Evolutionary conservation across 306 rosid genomes (phyloP), one percentile per base, ranked within the genome.

Genomic region (Prunus fruticosa): DNA sequence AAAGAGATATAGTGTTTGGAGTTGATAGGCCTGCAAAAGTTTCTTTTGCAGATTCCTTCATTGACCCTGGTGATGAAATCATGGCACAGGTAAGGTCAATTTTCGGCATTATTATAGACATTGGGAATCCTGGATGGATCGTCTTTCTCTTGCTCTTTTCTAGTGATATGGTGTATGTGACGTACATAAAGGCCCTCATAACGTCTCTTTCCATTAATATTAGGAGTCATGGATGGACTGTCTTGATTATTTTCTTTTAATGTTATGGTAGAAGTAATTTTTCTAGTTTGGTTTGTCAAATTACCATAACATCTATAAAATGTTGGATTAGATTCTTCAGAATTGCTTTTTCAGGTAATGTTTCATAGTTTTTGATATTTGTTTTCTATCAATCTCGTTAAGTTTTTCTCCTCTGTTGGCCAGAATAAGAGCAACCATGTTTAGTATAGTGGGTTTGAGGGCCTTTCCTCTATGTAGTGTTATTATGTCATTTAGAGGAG

Each of bases 21-120:
- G 96, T 93, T 76, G 99, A 92, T 84, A 92, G 96, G 84, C 92
- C 99, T 78, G 99, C 93, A 72, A 96, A 96, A 88, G 93, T 96
- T 84, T 92, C 99, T 49, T 96, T 96, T 86, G 99, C 99, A 62
- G 99, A 91, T 87, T 91, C 98, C 63, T 92, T 96, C 85, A 89
- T 91, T 83, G 99, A 96, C 60, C 98, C 99, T 19, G 97, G 97
- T 81, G 98, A 92, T 84, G 98, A 96, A 85, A 91, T 96, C 67
- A 96, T 92, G 98, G 88, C 97, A 0, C 98, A 96, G 99, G 98
- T 95, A 88, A 85, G 76, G 64, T 57, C 56, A 76, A n/a, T 76
- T 82, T 79, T 71, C 43, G 45, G 79, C 54, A 56, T 79, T 71
- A 19, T 66, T 51, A 10, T 50, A 25, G 68, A 73, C 62, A 23